Conservation (phyloP, 2,329 filamentous ascomycete genomes). For the Colletotrichum sp. region DNA sequence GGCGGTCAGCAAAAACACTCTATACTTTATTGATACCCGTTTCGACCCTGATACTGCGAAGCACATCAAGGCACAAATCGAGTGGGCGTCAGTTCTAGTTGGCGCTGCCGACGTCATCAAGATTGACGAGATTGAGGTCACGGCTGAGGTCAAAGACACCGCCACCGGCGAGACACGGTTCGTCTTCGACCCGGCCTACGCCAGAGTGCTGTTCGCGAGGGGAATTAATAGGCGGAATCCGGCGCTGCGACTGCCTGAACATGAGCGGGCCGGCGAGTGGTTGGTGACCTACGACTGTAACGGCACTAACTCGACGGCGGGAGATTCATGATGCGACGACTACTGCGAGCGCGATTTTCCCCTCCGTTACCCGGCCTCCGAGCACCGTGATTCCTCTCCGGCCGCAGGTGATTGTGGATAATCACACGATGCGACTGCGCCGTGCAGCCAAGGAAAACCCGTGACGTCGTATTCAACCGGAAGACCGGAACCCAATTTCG, state of each 20-base stretch:
- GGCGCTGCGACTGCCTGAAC: conserved; percentile 3
- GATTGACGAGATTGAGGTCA: conserved; percentile 2
- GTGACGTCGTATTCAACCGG: background rate
- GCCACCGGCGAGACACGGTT: conserved; percentile 7
- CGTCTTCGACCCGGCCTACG: conserved; percentile 18
- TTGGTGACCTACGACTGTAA: conserved; percentile 3
- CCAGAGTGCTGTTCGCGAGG: conserved; percentile 13
- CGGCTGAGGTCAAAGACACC: background rate
- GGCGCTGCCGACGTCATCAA: background rate
- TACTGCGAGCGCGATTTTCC: background rate
- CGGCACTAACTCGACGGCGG: background rate
- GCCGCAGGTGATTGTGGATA: background rate
- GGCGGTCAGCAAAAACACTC: conserved; percentile 5
- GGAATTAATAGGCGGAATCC: conserved; percentile 20
- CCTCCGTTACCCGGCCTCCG: background rate
- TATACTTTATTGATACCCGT: conserved; percentile 22
- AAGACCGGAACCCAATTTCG: background rate
- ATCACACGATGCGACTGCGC: background rate
- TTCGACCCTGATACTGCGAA: conserved; percentile 1
- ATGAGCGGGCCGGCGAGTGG: conserved; percentile 1
- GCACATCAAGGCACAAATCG: conserved; percentile 19
- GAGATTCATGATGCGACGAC: background rate
- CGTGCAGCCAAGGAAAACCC: background rate
- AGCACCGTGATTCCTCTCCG: background rate
- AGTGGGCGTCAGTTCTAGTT: background rate